Base-by-base conservation (phyloP, 352 stramenopile species). In the Phytophthora nicotianae region DNA sequence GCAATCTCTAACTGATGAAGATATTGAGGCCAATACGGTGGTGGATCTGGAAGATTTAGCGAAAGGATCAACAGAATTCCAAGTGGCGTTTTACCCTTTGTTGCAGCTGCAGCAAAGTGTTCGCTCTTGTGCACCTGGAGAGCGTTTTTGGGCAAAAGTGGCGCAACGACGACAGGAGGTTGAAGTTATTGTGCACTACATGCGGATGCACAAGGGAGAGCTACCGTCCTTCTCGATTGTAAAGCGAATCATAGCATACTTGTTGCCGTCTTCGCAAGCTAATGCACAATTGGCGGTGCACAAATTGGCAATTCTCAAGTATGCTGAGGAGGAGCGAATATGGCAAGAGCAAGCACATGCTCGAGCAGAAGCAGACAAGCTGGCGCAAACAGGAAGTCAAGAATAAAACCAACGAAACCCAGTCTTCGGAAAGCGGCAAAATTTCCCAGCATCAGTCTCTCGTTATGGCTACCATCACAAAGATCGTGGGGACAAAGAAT, bases 61-160 rank as follows among this genome's bases (percentile, higher is more conserved):
- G 16, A 83, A 87, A 53, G 74, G 77, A 5, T 83, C 65, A 29
- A 35, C 66, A 14, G 72, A 88, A 42, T 91, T 89, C 51, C 80
- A 83, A 32, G 64, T 79, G 1, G 82, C 82, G 4, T 89, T 91
- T 60, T 91, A 83, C 47, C 82, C 82, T 8, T 77, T 91, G 29
- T 16, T 85, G 29, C 79, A 91, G 26, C 71, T 91, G 20, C 82
- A 91, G 58, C 69, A 77, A 43, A 88, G 88, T 33, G 75, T 88
- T 6, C 82, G 72, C 4, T 41, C 47, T 1, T 74, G 70, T 23
- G 70, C 78, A 11, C 51, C 89, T 20, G 82, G 80, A 6, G 77
- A 89, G 57, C 49, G 51, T 2, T 84, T 89, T 27, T 91, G 82
- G 79, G 43, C 66, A 14, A 13, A 58, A 14, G 58, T 78, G 2